Evolutionary conservation across 768 basidiomycete genomes (phyloP).

Genomic region (Kwoniella heveanensis): DNA sequence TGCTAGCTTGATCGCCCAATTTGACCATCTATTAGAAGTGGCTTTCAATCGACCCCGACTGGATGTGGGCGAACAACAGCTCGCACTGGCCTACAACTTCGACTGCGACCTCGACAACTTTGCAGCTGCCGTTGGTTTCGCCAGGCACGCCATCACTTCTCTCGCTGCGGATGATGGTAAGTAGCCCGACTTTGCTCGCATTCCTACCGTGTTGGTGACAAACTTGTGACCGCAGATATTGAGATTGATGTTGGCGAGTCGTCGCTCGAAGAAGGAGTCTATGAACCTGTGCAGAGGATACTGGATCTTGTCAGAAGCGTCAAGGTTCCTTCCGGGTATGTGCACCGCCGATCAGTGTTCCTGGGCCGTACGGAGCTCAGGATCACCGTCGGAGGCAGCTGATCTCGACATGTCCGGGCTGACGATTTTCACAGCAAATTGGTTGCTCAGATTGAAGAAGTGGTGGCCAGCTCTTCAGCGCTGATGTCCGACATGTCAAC

Average conservation of each 20-base stretch:
- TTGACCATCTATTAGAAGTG: conserved; percentile 85
- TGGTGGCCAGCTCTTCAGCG: conserved; percentile 70
- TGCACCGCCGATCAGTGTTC: no score
- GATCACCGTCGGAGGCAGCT: neutral
- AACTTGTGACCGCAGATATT: no score
- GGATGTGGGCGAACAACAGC: conserved; percentile 85
- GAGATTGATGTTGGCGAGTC: conserved; percentile 72
- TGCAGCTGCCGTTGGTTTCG: conserved; percentile 83
- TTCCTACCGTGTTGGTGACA: no score
- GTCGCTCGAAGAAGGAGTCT: conserved; percentile 72
- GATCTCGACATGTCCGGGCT: neutral
- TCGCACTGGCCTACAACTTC: conserved; percentile 76
- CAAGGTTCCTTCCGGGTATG: conserved; percentile 76
- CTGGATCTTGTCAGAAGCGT: conserved; percentile 79
- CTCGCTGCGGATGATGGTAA: conserved; percentile 76
- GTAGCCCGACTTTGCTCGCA: no score
- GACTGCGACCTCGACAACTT: conserved; percentile 94
- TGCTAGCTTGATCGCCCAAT: conserved; percentile 81
- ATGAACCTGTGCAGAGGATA: conserved; percentile 77
- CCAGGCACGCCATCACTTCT: conserved; percentile 78
- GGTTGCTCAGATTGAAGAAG: conserved; percentile 78
- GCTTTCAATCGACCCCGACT: conserved; percentile 81
- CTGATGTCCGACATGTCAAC: conserved; percentile 60
- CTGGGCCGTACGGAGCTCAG: neutral
- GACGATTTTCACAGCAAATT: conserved; percentile 68